Evolutionary conservation across 1,284 basidiomycete species (phyloP), one percentile per base, ranked within the genome.

Genomic region (Amylostereum chailletii): DNA sequence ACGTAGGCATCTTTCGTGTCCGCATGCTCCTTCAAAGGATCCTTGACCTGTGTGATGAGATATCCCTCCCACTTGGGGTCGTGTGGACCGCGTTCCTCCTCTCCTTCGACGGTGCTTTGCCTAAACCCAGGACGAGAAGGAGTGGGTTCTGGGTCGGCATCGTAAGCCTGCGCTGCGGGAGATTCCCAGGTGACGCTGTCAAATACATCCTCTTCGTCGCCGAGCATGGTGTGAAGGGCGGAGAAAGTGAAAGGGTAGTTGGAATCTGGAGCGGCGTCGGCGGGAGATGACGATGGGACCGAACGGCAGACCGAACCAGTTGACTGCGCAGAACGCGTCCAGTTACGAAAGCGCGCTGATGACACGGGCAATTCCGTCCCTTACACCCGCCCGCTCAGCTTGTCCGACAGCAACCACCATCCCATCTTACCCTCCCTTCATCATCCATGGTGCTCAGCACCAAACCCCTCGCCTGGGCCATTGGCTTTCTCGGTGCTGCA

Each of bases 1-100:
- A 98, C 92, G 68, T 93, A 98, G 51, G 90, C 86, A 65, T 98
- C 94, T 71, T 95, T 96, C 42, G 92, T 94, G 58, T 94, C 93
- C 54, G 94, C 87, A 45, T 96, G 79, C 69, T 98, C 95, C 66
- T 96, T 97, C 54, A 93, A 81, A 29, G 94, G 94, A 62, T 98
- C 94, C 61, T 83, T 82, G 53, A 99, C 91, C 49, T 79, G 76
- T 10, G 93, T 88, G 44, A 85, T 75, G 62, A 95, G 83, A 70
- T 88, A 89, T 4, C 91, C 91, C 61, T 89, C 86, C 91, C 91
- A 94, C 64, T 89, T 90, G 37, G 86, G 87, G 59, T 87, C 82
- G 57, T 82, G 77, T 19, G 87, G 84, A 1, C 70, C 71, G 29
- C 68, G 68, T 19, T 74, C 75, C 50, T 83, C 81, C 52, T 77